A percentile compares a stretch with the other conserved stretches of the same genome.
These are phyloP conservation scores for Chlorencoelia australis DNA, from an alignment of 2,329 filamentous ascomycete species.

Conservation along the genomic window DNA sequence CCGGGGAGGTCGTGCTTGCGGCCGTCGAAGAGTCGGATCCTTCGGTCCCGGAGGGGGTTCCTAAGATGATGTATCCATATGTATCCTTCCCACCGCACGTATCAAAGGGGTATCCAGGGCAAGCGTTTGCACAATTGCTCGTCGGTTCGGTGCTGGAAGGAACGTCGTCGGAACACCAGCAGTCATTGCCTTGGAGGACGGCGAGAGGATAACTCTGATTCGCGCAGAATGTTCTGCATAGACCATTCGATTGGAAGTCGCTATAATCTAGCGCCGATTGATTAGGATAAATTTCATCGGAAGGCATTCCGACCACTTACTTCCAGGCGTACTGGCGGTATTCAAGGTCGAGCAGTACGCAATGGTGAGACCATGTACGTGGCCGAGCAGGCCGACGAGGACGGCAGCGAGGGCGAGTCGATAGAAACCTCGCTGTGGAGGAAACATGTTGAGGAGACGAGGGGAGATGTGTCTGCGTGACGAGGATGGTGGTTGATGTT, in stretches of 20 bases:
- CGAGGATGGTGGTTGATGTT: neutral
- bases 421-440: constrained; percentile 12
- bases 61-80: constrained; percentile 56
- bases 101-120: constrained; percentile 60
- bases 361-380: constrained; percentile 11
- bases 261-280: constrained; percentile 35
- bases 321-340: constrained; percentile 32
- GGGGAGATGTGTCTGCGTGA: constrained; percentile 2
- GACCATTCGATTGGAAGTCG: constrained; percentile 58
- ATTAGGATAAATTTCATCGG: no score
- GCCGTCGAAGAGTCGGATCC: constrained; percentile 8
- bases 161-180: constrained; percentile 66
- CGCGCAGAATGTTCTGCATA: constrained; percentile 52
- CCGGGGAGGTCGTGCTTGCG: constrained; percentile 13
- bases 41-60: constrained; percentile 46
- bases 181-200: constrained; percentile 52
- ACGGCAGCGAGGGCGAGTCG: constrained; percentile 18
- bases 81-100: constrained; percentile 52
- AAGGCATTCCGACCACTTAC: constrained; percentile 29
- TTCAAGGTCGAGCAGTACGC: constrained; percentile 38
- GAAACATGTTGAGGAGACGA: constrained; percentile 9
- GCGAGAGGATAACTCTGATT: constrained; percentile 50
- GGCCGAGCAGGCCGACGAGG: constrained; percentile 7
- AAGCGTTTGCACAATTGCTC: constrained; percentile 43
- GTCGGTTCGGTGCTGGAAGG: constrained; percentile 37